Conservation (phyloP, 192 early-diverging fungal genomes). For the Mortierella hygrophila region DNA sequence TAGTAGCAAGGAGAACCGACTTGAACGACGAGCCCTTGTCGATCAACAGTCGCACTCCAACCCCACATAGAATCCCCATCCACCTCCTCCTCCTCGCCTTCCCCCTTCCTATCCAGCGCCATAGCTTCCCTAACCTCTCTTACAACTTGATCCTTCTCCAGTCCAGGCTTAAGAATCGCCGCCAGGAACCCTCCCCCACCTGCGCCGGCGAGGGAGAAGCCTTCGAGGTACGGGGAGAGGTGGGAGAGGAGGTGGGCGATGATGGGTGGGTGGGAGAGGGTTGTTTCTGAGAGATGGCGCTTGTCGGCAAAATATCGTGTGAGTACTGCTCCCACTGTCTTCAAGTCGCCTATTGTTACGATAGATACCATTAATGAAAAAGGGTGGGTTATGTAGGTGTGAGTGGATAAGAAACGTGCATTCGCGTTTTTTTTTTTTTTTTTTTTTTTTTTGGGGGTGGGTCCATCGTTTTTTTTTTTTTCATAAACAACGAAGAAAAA, state of each 20-base stretch:
- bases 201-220: slow-evolving; percentile 38
- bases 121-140: neutral
- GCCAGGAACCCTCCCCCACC: slow-evolving; percentile 50
- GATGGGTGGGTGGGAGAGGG: slow-evolving; percentile 25
- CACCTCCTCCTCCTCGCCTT: neutral
- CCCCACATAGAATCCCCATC: slow-evolving; percentile 22
- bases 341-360: slow-evolving; percentile 5
- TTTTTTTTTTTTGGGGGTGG: too few species aligned
- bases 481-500: neutral
- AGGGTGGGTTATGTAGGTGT: neutral
- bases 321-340: slow-evolving; percentile 16
- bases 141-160: neutral
- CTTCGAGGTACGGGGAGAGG: slow-evolving; percentile 25
- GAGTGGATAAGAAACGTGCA: neutral
- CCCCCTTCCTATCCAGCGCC: neutral
- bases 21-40: slow-evolving; percentile 16
- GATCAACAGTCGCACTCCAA: slow-evolving; percentile 26
- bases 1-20: slow-evolving; percentile 13
- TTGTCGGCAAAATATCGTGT: slow-evolving; percentile 37
- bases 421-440: too few species aligned
- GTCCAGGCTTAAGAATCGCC: slow-evolving; percentile 12
- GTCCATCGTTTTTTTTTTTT: too few species aligned
- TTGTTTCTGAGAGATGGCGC: slow-evolving; percentile 26
- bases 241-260: neutral
- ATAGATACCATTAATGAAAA: neutral